Percentiles rank a stretch among this genome's conserved stretches.
phyloP scores from a whole-genome alignment of 352 stramenopile species.

The Phytophthora agathidicida region DNA sequence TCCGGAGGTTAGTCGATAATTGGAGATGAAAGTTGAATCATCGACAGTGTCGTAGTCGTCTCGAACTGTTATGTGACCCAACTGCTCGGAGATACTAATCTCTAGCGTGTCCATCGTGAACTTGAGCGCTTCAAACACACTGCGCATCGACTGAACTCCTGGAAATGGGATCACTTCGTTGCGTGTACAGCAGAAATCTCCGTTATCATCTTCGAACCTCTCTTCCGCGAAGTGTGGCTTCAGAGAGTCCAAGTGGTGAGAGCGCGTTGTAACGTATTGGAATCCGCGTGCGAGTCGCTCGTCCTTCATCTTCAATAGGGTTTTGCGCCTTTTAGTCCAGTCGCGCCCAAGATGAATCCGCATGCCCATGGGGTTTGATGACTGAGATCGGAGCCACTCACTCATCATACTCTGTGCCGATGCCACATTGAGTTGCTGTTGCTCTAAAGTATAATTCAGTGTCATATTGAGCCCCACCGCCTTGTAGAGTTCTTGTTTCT shows the following conservation, averaged over 20 bases:
- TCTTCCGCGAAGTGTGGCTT: slow-evolving; percentile 26
- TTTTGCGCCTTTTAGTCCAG: slow-evolving; percentile 11
- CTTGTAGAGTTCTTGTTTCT: too few relatives aligned
- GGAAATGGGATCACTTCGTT: slow-evolving; percentile 35
- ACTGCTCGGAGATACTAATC: slow-evolving; percentile 39
- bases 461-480: neutral
- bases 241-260: slow-evolving; percentile 13
- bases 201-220: slow-evolving; percentile 12
- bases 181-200: slow-evolving; percentile 20
- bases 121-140: slow-evolving; percentile 38
- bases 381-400: neutral
- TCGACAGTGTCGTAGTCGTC: slow-evolving; percentile 24
- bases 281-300: slow-evolving; percentile 14
- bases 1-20: slow-evolving; percentile 2
- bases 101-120: slow-evolving; percentile 38
- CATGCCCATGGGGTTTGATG: neutral
- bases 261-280: slow-evolving; percentile 26
- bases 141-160: slow-evolving; percentile 14
- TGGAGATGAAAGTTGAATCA: neutral
- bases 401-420: neutral
- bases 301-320: slow-evolving; percentile 26
- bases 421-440: neutral
- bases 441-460: neutral
- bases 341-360: slow-evolving; percentile 15
- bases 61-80: slow-evolving; percentile 32